These are phyloP conservation scores for Thermothelomyces thermophilus DNA, from an alignment of 2,329 filamentous ascomycete species.

Conservation along the genomic window DNA sequence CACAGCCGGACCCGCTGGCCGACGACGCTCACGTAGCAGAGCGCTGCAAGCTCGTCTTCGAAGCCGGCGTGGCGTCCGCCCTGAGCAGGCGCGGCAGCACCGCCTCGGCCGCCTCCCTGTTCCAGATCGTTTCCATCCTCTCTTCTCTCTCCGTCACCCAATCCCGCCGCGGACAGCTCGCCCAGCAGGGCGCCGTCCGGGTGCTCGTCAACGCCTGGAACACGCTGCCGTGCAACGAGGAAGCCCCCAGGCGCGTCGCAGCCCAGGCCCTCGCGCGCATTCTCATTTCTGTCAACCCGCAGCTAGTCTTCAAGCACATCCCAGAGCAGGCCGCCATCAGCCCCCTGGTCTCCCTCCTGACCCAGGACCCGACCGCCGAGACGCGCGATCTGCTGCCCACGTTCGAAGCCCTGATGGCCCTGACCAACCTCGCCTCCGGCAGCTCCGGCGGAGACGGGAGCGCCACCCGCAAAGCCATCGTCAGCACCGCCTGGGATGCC, in stretches of 20 bases:
- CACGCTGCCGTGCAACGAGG: constrained; percentile 46
- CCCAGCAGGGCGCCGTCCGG: constrained; percentile 89
- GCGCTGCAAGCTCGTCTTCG: constrained; percentile 72
- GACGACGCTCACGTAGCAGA: constrained; percentile 67
- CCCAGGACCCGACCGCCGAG: constrained; percentile 54
- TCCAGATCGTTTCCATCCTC: constrained; percentile 69
- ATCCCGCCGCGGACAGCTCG: constrained; percentile 68
- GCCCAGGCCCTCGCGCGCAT: constrained; percentile 79
- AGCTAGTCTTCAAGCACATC: constrained; percentile 74
- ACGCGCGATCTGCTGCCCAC: constrained; percentile 75
- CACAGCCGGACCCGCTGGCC: constrained; percentile 60
- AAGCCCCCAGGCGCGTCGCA: constrained; percentile 48
- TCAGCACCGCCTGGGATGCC: constrained; percentile 64
- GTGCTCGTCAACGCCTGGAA: constrained; percentile 68
- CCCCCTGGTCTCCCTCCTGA: constrained; percentile 69
- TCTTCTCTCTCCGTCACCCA: constrained; percentile 69
- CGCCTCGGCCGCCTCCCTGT: constrained; percentile 62
- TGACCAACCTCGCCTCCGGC: constrained; percentile 82
- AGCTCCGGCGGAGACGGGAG: constrained; percentile 61
- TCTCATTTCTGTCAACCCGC: constrained; percentile 77
- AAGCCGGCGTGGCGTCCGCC: constrained; percentile 69
- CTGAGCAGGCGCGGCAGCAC: constrained; percentile 70
- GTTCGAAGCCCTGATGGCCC: constrained; percentile 83
- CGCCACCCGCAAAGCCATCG: constrained; percentile 59
- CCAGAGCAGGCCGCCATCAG: constrained; percentile 75